Percentiles rank a stretch among this genome's conserved stretches.
Evolutionary conservation across 1,284 basidiomycete genomes (phyloP).

Genomic region (Wolfiporia cocos): DNA sequence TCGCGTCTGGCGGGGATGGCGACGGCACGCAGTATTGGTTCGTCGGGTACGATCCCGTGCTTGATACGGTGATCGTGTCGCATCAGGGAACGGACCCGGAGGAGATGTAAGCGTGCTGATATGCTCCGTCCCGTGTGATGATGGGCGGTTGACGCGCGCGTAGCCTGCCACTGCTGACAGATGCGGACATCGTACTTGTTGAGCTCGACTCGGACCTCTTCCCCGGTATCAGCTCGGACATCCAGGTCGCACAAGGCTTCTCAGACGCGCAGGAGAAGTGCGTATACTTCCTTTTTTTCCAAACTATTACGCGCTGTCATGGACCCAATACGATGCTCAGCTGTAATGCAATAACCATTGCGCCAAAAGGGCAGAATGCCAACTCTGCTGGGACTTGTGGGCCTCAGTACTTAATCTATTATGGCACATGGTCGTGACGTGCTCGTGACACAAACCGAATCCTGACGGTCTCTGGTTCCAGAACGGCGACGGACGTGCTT

Average conservation of each 20-base stretch:
- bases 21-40: slow-evolving; percentile 42
- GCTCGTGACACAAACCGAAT: neutral
- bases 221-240: slow-evolving; percentile 42
- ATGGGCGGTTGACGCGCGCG: neutral
- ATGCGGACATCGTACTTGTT: slow-evolving; percentile 39
- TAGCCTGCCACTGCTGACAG: slow-evolving; percentile 47
- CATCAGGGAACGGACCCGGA: slow-evolving; percentile 47
- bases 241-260: slow-evolving; percentile 57
- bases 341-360: too few relatives aligned
- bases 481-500: slow-evolving; percentile 31
- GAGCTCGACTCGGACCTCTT: slow-evolving; percentile 43
- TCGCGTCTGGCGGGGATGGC: slow-evolving; percentile 63
- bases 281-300: too few relatives aligned
- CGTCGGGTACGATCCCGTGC: slow-evolving; percentile 39
- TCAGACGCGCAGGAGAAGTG: slow-evolving; percentile 45
- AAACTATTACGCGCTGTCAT: too few relatives aligned
- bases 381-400: too few relatives aligned
- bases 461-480: slow-evolving; percentile 6
- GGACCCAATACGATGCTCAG: too few relatives aligned
- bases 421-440: too few relatives aligned
- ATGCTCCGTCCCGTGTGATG: too few relatives aligned
- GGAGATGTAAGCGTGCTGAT: slow-evolving; percentile 44
- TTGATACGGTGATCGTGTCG: slow-evolving; percentile 39
- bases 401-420: too few relatives aligned
- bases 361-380: too few relatives aligned